Evolutionary conservation across 495 filamentous ascomycete genomes (phyloP).

Genomic region (Patellaria atrata): DNA sequence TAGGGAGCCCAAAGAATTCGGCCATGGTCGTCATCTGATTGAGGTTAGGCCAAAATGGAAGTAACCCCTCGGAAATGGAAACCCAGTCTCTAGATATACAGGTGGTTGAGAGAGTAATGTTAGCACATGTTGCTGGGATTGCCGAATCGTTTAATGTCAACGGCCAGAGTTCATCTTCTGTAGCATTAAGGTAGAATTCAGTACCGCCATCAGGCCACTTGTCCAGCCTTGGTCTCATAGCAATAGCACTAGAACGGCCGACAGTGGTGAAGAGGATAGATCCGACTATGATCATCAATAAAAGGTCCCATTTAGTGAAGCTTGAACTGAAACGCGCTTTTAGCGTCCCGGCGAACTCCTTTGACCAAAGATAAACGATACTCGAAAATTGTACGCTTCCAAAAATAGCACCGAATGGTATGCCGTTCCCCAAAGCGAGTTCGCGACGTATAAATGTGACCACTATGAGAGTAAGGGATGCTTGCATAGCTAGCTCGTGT

Average conservation of each 20-base stretch:
- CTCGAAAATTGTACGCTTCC: slow-evolving; percentile 3
- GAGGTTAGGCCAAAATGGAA: no score
- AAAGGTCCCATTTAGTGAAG: neutral
- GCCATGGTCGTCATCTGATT: neutral
- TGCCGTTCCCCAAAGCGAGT: neutral
- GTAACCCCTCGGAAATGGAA: no score
- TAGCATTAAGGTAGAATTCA: slow-evolving; percentile 4
- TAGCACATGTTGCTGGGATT: neutral
- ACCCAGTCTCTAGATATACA: no score
- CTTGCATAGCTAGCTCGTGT: slow-evolving; percentile 6
- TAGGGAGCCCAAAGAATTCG: neutral
- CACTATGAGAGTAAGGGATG: slow-evolving; percentile 3
- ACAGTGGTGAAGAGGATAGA: neutral
- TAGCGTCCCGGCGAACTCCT: slow-evolving; percentile 3
- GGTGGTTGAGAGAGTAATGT: no score
- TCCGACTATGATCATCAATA: neutral
- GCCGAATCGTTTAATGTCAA: neutral
- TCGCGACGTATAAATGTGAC: slow-evolving; percentile 4
- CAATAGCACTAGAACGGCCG: slow-evolving; percentile 2
- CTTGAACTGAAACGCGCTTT: slow-evolving; percentile 1
- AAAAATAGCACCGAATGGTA: slow-evolving; percentile 5
- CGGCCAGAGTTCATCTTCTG: slow-evolving; percentile 4
- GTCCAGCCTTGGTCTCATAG: slow-evolving; percentile 1
- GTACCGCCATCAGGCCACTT: slow-evolving; percentile 4
- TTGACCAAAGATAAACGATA: slow-evolving; percentile 2